Percentiles rank a stretch among this genome's conserved stretches.
These are phyloP conservation scores for Aspergillus fumigatiaffinis DNA, from an alignment of 2,329 filamentous ascomycete genomes.

Conservation along the genomic window DNA sequence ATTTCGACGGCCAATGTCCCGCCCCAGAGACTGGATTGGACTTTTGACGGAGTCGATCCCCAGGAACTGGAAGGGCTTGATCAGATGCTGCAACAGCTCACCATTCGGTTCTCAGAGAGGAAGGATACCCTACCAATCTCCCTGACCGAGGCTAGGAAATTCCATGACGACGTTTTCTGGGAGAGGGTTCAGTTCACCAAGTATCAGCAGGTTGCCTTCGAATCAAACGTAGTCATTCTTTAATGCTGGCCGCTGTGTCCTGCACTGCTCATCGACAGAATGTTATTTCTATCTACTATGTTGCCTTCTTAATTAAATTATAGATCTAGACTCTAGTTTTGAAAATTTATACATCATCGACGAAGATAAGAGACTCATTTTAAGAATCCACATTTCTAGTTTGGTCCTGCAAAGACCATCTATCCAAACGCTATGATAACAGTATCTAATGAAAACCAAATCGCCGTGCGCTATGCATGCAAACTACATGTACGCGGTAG, in stretches of 20 bases:
- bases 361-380: neutral
- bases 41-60: constrained; percentile 24
- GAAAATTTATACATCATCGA: neutral
- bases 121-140: constrained; percentile 29
- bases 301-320: neutral
- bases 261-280: neutral
- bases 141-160: constrained; percentile 36
- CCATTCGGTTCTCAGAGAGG: constrained; percentile 18
- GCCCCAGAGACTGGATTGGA: constrained; percentile 37
- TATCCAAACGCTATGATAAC: neutral
- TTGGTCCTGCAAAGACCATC: neutral
- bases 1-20: constrained; percentile 25
- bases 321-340: neutral
- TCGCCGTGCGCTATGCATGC: constrained; percentile 23
- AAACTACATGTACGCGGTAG: constrained; percentile 11
- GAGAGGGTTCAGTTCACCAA: constrained; percentile 22
- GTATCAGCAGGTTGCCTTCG: constrained; percentile 29
- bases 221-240: constrained; percentile 23
- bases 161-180: constrained; percentile 23
- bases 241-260: neutral
- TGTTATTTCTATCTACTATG: neutral
- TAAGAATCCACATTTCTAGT: neutral
- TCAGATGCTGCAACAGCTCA: constrained; percentile 14
- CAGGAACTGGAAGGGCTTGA: constrained; percentile 14
- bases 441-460: constrained; percentile 2